A percentile compares a stretch with the other conserved stretches of the same genome.
Evolutionary conservation across 805 yeast genomes (phyloP).

Genomic region (Alloascoidea hylecoeti): DNA sequence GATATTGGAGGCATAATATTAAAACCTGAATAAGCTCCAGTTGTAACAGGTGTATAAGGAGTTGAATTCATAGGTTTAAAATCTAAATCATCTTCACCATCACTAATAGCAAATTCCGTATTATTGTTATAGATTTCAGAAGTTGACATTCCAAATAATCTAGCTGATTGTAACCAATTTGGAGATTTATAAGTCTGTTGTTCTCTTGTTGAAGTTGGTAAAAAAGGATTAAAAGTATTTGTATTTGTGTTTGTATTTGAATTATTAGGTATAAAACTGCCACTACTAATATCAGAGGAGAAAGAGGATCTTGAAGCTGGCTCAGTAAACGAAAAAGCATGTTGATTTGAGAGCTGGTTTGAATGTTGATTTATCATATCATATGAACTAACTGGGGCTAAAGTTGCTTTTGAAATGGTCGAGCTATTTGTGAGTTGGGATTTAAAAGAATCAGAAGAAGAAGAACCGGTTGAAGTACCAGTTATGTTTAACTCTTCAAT

Average conservation of each 20-base stretch:
- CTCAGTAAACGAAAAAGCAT: neutral
- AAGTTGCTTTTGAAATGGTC: neutral
- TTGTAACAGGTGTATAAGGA: neutral
- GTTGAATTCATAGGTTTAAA: neutral
- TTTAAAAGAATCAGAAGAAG: neutral
- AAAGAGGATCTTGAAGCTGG: neutral
- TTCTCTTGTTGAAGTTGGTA: too few relatives aligned
- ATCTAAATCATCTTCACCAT: neutral
- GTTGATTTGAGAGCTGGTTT: too few relatives aligned
- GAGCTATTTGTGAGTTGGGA: neutral
- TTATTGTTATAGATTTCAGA: too few relatives aligned
- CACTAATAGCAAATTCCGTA: neutral
- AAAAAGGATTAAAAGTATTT: neutral
- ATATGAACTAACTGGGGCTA: neutral
- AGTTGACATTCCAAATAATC: neutral
- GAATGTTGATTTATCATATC: too few relatives aligned
- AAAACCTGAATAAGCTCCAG: neutral
- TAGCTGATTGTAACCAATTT: neutral
- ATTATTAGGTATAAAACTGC: neutral
- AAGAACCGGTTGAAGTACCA: too few relatives aligned
- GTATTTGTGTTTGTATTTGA: neutral
- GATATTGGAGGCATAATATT: neutral
- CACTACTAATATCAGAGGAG: neutral
- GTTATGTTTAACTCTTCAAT: slow-evolving; percentile 1
- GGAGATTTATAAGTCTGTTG: neutral